Conservation (phyloP, 1,284 basidiomycete genomes). For the Erythrobasidium hasegawianum region DNA sequence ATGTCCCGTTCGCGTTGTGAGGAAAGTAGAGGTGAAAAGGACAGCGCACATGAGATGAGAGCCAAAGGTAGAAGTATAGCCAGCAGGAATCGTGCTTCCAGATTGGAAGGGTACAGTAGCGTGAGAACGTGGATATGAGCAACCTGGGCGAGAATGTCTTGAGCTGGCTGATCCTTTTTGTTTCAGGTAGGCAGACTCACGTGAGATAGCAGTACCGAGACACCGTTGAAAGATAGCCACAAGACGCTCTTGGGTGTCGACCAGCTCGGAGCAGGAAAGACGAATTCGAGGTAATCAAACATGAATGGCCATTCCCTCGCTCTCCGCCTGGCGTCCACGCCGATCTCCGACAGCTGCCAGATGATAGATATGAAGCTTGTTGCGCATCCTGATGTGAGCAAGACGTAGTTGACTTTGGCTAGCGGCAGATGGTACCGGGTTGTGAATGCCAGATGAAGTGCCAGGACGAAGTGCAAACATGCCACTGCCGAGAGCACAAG, state of each 20-base stretch:
- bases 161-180: too few relatives aligned
- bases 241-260: conserved; percentile 63
- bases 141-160: too few relatives aligned
- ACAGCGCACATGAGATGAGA: conserved; percentile 75
- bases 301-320: conserved; percentile 87
- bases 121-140: conserved; percentile 98
- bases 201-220: conserved; percentile 55
- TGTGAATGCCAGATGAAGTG: conserved; percentile 93
- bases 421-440: conserved; percentile 94
- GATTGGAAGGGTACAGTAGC: conserved; percentile 83
- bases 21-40: conserved; percentile 68
- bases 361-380: conserved; percentile 72
- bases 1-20: conserved; percentile 57
- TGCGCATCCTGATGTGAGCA: conserved; percentile 77
- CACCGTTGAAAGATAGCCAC: conserved; percentile 83
- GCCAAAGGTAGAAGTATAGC: conserved; percentile 82
- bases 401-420: conserved; percentile 81
- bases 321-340: conserved; percentile 51
- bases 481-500: conserved; percentile 80
- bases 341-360: conserved; percentile 59
- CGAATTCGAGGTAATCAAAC: conserved; percentile 73
- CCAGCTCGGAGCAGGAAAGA: conserved; percentile 72
- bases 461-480: conserved; percentile 78
- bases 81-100: conserved; percentile 85
- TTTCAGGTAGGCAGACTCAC: conserved; percentile 17